Conservation (phyloP, 768 basidiomycete species). For the Heimioporus sp. region DNA sequence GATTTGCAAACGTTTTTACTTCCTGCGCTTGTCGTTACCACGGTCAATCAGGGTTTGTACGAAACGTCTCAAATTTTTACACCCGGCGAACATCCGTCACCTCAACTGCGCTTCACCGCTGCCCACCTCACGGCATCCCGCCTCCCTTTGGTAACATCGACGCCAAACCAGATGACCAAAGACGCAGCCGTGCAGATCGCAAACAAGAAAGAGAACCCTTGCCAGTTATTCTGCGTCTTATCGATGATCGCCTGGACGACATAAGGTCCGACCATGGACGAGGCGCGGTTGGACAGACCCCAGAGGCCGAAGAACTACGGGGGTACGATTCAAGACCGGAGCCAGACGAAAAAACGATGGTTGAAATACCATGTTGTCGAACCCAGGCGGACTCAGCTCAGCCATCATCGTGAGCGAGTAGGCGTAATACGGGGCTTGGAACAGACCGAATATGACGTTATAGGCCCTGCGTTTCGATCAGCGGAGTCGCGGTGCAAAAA, state of each 20-base stretch:
- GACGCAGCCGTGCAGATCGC: slow-evolving; percentile 65
- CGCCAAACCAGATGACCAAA: slow-evolving; percentile 74
- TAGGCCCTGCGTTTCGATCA: slow-evolving; percentile 53
- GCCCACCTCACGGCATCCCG: slow-evolving; percentile 63
- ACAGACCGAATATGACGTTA: slow-evolving; percentile 75
- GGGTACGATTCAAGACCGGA: background rate
- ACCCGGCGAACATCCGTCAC: background rate
- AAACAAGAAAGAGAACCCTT: slow-evolving; percentile 83
- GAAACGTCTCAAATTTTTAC: no score
- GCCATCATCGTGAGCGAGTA: slow-evolving; percentile 89
- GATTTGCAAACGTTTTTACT: no score
- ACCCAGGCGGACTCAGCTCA: slow-evolving; percentile 83
- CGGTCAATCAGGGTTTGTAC: no score
- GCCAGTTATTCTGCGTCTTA: slow-evolving; percentile 70
- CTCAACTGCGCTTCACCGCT: slow-evolving; percentile 21
- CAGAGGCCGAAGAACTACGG: slow-evolving; percentile 82
- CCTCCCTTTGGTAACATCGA: slow-evolving; percentile 62
- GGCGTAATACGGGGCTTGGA: slow-evolving; percentile 87
- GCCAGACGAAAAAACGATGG: background rate
- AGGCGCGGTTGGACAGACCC: slow-evolving; percentile 79
- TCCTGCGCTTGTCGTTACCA: no score
- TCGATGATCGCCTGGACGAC: slow-evolving; percentile 84
- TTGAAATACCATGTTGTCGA: slow-evolving; percentile 66
- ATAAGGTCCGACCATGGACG: slow-evolving; percentile 85
- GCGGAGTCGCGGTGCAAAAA: background rate